Conservation (phyloP, 2,329 filamentous ascomycete species). For the Xylariaceae sp. region DNA sequence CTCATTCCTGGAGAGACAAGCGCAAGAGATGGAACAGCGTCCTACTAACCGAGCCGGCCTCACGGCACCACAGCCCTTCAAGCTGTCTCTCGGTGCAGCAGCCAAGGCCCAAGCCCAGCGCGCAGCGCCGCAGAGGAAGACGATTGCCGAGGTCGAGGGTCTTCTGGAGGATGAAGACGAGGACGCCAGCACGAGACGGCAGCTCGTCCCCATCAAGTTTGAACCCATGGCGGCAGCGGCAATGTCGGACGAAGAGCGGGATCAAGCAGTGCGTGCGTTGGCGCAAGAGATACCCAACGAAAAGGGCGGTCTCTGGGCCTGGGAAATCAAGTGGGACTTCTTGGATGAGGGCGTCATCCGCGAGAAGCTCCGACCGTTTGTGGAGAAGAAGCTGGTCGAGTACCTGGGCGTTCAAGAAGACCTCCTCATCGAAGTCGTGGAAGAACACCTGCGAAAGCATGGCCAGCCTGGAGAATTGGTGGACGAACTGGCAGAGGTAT, state of each 20-base stretch:
- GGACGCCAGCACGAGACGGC: constrained; percentile 65
- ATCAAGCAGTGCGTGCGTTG: constrained; percentile 75
- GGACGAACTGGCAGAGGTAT: constrained; percentile 78
- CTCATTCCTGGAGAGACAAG: constrained; percentile 83
- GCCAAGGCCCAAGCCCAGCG: constrained; percentile 64
- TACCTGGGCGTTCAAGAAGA: constrained; percentile 96
- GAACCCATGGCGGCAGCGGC: constrained; percentile 65
- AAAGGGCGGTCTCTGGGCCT: constrained; percentile 84
- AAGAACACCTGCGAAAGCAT: constrained; percentile 77
- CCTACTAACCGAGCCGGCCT: constrained; percentile 34
- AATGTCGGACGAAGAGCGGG: constrained; percentile 84
- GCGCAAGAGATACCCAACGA: constrained; percentile 88
- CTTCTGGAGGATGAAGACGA: constrained; percentile 94
- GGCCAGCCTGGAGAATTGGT: constrained; percentile 76
- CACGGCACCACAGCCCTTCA: constrained; percentile 74
- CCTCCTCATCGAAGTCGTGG: constrained; percentile 87
- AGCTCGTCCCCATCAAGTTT: constrained; percentile 79
- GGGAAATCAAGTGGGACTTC: constrained; percentile 89
- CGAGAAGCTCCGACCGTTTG: constrained; percentile 88
- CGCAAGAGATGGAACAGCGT: constrained; percentile 66
- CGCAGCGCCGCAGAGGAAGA: constrained; percentile 63
- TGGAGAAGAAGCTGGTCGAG: constrained; percentile 97
- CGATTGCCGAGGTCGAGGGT: constrained; percentile 90
- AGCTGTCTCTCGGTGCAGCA: constrained; percentile 85
- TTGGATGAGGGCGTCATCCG: constrained; percentile 77